Conservation (phyloP, 169 alveolate genomes). For the Cardiosporidium cionae region DNA sequence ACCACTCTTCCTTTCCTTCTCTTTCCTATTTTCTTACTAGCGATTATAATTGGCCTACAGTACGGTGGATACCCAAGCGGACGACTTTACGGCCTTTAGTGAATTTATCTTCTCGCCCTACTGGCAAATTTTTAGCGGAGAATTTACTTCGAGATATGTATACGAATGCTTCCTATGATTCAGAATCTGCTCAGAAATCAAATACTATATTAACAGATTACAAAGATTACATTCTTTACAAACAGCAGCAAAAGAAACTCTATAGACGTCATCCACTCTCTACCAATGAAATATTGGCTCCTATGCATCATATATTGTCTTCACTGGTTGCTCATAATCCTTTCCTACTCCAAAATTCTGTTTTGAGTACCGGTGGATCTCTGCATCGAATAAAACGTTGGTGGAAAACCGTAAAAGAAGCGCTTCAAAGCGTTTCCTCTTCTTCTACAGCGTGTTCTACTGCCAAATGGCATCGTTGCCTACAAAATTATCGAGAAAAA, state of each 20-base stretch:
- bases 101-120: background rate
- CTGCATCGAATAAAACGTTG: background rate
- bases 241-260: background rate
- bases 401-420: background rate
- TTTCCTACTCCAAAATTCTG: background rate
- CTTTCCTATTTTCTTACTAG: background rate
- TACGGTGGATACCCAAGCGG: background rate
- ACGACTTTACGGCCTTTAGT: background rate
- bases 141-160: background rate
- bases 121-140: background rate
- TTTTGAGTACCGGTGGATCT: background rate
- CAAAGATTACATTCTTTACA: no score
- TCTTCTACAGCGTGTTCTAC: no score
- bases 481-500: background rate
- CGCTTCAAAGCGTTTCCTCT: no score
- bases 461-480: background rate
- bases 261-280: background rate
- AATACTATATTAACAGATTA: no score
- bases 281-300: background rate
- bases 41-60: background rate
- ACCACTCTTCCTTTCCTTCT: background rate
- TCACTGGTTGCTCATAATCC: background rate
- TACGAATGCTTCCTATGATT: background rate
- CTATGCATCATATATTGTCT: background rate
- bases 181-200: background rate